These are phyloP conservation scores for Fusarium agapanthi DNA, from an alignment of 2,329 filamentous ascomycete species.

Conservation along the genomic window DNA sequence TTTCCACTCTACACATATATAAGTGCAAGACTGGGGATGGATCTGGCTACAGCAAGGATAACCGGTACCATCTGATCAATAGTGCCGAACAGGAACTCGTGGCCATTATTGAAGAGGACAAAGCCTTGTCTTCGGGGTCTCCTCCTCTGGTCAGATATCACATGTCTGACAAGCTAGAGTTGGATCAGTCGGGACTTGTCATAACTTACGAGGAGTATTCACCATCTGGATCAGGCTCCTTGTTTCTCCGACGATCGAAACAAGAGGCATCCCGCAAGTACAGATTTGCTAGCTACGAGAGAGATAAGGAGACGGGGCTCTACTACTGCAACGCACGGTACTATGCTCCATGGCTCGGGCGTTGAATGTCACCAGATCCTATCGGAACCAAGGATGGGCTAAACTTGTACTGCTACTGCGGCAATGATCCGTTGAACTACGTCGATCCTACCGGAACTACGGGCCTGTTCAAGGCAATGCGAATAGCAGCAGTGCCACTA, in stretches of 20 bases:
- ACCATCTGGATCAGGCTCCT: accelerated
- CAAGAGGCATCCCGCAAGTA: not conserved
- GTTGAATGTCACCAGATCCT: not conserved
- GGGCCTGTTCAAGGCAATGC: accelerated
- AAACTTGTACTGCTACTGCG: not conserved
- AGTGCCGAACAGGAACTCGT: not conserved
- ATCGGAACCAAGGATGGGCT: not conserved
- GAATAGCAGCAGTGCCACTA: accelerated
- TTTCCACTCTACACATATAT: accelerated
- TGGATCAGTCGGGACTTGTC: not conserved
- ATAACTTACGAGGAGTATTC: not conserved
- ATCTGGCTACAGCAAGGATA: not conserved
- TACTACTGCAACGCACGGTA: not conserved
- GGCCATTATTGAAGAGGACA: not conserved
- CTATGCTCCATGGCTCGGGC: not conserved
- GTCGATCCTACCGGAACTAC: accelerated
- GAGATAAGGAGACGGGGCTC: not conserved
- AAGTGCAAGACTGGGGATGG: not conserved
- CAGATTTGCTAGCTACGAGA: accelerated
- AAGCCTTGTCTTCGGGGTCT: accelerated
- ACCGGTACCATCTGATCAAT: accelerated
- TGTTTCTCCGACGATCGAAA: not conserved
- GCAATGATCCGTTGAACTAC: not conserved
- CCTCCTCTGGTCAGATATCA: not conserved
- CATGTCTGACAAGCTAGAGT: not conserved